Evolutionary conservation across 352 stramenopile genomes (phyloP), one percentile per base, ranked within the genome.

Genomic region (Phytophthora hybrid): DNA sequence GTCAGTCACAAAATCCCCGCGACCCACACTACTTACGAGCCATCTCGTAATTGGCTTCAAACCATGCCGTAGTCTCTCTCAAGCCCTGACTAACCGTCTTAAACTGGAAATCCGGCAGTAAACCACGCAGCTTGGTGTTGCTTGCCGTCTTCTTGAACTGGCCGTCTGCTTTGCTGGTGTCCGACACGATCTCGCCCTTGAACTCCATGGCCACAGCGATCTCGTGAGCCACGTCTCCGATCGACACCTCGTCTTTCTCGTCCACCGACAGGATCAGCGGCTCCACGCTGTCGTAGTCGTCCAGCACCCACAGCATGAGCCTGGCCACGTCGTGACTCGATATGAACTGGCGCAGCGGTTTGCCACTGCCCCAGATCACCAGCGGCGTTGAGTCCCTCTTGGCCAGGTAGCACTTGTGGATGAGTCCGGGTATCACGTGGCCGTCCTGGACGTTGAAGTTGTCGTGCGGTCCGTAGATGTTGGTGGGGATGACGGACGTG

Each of bases 141-240:
- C 86, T 97, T 4, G 97, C 97, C 14, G 98, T 99, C 87, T 99
- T 99, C 86, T 99, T 99, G 85, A 97, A 99, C 83, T 99, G 98
- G 6, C 98, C 98, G 80, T 99, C 98, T n/a, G 94, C 87, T 76
- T 99, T 99, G 39, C 75, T 91, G 6, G 88, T 97, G 79, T 99
- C 94, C 66, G 98, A 97, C 16, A 96, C 73, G 26, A 98, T 77
- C 16, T 97, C 78, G 13, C 92, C 93, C 0, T 79, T 56, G 46
- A 97, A 98, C 5, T 85, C 69, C 83, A 98, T 96, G 31, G 83
- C 80, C 2, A 77, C 56, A 13, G 93, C 92, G 68, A 98, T 92
- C 56, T 81, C 66, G 4, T 78, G 52, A 13, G 97, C 97, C 5
- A 99, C 95, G 70, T 99, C 90, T 39, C 90, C 88, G 71, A 99